Base-by-base conservation (phyloP, 2,329 filamentous ascomycete species). In the Phialophora macrospora region DNA sequence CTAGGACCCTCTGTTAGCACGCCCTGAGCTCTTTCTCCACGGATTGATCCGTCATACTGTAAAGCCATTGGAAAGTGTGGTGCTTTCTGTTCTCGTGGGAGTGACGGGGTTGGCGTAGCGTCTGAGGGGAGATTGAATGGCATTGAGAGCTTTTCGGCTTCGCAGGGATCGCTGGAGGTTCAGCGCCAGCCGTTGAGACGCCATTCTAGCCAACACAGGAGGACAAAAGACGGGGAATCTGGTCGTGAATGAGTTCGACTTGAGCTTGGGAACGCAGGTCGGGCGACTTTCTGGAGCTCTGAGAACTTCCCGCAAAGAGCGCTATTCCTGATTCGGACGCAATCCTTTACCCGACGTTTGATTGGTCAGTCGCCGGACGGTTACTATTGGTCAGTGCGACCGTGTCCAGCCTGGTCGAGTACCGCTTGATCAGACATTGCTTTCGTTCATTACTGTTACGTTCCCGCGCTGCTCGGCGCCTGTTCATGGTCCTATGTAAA, bases 21-120 rank as follows among this genome's bases (percentile, higher is more conserved):
- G 24, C 44, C 28, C 20, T 28, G 26, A 41, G 20, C 48, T 28
- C 20, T 4, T 14, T 26, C 20, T 28, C 22, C 48, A 3, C 1
- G 9, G 7, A 51, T 14, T 8, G 49, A 56, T 44, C 49, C 68
- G 20, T 83, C 52, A 71, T 85, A 97, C 94, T 77, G 95, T 99
- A 85, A 99, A 87, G 80, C 95, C 95, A 86, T 98, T 99, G 83
- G 90, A 91, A 78, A 99, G 87, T 63, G 95, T 99, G 71, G 95
- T 98, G 76, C 91, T 93, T 86, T 98, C 90, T 75, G 93, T 97
- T 85, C 91, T 94, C 71, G 84, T 88, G 84, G 81, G 89, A 86
- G 74, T 69, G 70, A 95, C 89, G 75, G 94, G 93, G 73, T 93
- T 94, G 77, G 94, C 94, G 79, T 97, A 92, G 78, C 91, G 90